These are phyloP conservation scores for Aspergillus hortae DNA, from an alignment of 2,329 filamentous ascomycete genomes.

Conservation along the genomic window DNA sequence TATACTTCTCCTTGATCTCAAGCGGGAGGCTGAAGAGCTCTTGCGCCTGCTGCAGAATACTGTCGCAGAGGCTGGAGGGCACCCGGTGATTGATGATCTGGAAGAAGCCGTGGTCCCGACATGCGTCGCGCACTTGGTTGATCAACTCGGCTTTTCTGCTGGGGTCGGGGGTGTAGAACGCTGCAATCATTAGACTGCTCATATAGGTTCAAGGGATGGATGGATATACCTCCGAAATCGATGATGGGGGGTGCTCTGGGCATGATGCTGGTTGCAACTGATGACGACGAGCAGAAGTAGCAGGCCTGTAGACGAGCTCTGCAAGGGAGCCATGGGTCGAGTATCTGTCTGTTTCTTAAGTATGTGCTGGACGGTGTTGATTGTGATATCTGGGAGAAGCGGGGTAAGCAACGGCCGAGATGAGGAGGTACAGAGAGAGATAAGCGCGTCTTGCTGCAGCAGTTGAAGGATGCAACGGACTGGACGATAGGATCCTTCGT, in stretches of 20 bases:
- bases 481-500: no score
- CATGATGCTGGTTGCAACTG: conserved; percentile 2
- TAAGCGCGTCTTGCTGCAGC: no score
- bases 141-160: conserved; percentile 3
- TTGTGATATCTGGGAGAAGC: neutral
- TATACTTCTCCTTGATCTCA: conserved; percentile 24
- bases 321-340: neutral
- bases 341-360: neutral
- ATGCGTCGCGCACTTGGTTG: conserved; percentile 38
- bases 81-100: conserved; percentile 51
- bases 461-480: neutral
- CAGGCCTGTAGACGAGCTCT: neutral
- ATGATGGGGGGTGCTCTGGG: conserved; percentile 4
- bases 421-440: no score
- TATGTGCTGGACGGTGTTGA: neutral
- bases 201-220: no score
- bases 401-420: neutral
- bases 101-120: conserved; percentile 51
- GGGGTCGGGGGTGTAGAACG: conserved; percentile 3
- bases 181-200: neutral
- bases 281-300: conserved; percentile 1
- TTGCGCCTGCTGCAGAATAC: conserved; percentile 41
- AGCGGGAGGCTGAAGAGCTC: conserved; percentile 47
- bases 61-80: conserved; percentile 37
- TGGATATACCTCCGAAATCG: conserved; percentile 4